phyloP scores from a whole-genome alignment of 2,329 filamentous ascomycete genomes.

The Clarireedia sp. region DNA sequence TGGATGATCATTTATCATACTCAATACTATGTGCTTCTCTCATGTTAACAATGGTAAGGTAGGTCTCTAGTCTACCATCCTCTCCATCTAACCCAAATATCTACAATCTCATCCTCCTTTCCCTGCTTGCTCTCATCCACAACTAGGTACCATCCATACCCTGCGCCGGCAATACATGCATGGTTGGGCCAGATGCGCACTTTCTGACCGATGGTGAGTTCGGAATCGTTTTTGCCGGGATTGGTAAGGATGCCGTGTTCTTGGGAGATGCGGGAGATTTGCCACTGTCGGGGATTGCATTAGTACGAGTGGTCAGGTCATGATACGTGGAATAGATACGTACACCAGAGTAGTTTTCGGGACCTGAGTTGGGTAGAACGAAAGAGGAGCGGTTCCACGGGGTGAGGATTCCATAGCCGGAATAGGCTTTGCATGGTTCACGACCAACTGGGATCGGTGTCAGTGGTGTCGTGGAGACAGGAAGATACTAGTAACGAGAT shows the following conservation, averaged over 20 bases:
- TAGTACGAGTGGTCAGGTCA: background rate
- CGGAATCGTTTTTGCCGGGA: slow-evolving; percentile 38
- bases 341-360: slow-evolving; percentile 6
- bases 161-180: slow-evolving; percentile 66
- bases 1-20: background rate
- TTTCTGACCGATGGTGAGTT: slow-evolving; percentile 55
- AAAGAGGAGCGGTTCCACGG: slow-evolving; percentile 41
- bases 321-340: background rate
- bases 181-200: slow-evolving; percentile 73
- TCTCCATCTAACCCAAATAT: slow-evolving; percentile 66
- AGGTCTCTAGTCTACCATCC: slow-evolving; percentile 48
- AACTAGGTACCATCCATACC: slow-evolving; percentile 65
- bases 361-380: slow-evolving; percentile 3
- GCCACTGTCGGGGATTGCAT: slow-evolving; percentile 38
- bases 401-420: slow-evolving; percentile 62
- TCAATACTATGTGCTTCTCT: background rate
- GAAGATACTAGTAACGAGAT: no score
- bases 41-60: background rate
- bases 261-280: slow-evolving; percentile 65
- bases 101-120: slow-evolving; percentile 54
- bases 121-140: slow-evolving; percentile 54
- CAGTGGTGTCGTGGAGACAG: no score
- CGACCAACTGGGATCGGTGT: slow-evolving; percentile 43
- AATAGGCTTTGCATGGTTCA: slow-evolving; percentile 64
- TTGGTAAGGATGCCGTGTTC: slow-evolving; percentile 70